Evolutionary conservation across 78 protist genomes (phyloP), one percentile per base, ranked within the genome.

Genomic region (Dictyostelium brefeldianum): DNA sequence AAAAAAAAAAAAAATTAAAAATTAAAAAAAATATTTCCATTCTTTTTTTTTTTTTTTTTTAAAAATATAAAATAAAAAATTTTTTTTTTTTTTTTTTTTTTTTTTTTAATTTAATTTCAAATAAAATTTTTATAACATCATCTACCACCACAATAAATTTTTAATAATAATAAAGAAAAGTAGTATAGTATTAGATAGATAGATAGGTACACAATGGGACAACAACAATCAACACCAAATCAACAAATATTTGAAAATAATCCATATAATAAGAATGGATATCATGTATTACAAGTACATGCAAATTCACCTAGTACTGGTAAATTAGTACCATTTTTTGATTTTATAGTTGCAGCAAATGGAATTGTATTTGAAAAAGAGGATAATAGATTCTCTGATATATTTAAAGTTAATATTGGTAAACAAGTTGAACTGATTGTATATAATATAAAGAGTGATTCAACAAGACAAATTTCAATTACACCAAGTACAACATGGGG

Each of bases 401-500:
- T 56, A 25, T 81, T 96, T 36, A 54, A n/a, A 5, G 54, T 53
- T 8, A 65, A 70, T 57, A 53, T 80, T 36, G 93, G 70, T 3
- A 36, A 56, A 47, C 70, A 81, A 7, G 80, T 96, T 11, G 27
- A 64, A 11, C 31, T 94, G 18, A 56, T 54, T 4, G 95, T 96
- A 12, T 96, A 94, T 71, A 89, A 81, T 70, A 90, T 85, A 9
- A 91, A 95, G 56, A 67, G 81, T 8, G 78, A 53, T 43, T 67
- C 79, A 14, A 78, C 90, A 1, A 78, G 96, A 29, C 78, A 90
- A 54, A 65, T 54, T 6, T 18, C 57, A 4, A 29, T 97, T 27
- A 18, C 31, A 8, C 98, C 98, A 9, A 65, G 57, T 5, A 67
- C 70, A 8, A 74, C n/a, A 25, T 97, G 98, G 98, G 98, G 98